These are phyloP conservation scores for Salix exigua DNA, from an alignment of 345 rosid species.

Conservation along the genomic window DNA sequence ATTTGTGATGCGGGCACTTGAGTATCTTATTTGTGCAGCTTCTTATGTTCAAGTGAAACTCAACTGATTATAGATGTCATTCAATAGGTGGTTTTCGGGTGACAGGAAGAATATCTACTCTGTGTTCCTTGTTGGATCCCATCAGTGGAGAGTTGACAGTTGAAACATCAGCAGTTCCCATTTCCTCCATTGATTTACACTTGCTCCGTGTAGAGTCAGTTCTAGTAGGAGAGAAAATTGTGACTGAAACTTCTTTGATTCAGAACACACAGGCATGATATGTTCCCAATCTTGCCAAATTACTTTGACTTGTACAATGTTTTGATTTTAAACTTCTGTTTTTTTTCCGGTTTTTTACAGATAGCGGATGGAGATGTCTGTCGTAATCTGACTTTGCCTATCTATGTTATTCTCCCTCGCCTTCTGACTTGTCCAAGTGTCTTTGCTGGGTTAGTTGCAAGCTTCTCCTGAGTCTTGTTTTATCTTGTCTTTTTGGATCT, in stretches of 20 bases:
- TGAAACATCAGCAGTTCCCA: slow-evolving; percentile 76
- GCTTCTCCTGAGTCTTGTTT: neutral
- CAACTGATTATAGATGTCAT: neutral
- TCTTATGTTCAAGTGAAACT: slow-evolving; percentile 2
- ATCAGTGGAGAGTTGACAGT: slow-evolving; percentile 74
- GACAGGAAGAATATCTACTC: slow-evolving; percentile 70
- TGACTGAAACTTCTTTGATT: slow-evolving; percentile 79
- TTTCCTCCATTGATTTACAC: slow-evolving; percentile 71
- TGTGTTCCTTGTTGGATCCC: slow-evolving; percentile 70
- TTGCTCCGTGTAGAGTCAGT: slow-evolving; percentile 69
- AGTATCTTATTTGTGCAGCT: neutral
- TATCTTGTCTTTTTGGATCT: neutral
- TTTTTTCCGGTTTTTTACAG: slow-evolving; percentile 32
- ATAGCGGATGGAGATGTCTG: slow-evolving; percentile 91
- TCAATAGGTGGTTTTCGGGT: slow-evolving; percentile 77
- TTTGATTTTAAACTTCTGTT: slow-evolving; percentile 5
- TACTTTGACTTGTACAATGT: neutral
- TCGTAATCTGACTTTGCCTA: slow-evolving; percentile 58
- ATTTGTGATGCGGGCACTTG: neutral
- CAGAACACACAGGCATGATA: slow-evolving; percentile 73
- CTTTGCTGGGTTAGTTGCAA: no score
- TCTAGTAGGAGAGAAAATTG: slow-evolving; percentile 71
- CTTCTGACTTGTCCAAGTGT: slow-evolving; percentile 35
- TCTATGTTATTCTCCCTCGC: slow-evolving; percentile 74
- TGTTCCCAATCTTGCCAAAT: neutral